Evolutionary conservation across 352 stramenopile genomes (phyloP), one percentile per base, ranked within the genome.

Genomic region (Globisporangium solare): DNA sequence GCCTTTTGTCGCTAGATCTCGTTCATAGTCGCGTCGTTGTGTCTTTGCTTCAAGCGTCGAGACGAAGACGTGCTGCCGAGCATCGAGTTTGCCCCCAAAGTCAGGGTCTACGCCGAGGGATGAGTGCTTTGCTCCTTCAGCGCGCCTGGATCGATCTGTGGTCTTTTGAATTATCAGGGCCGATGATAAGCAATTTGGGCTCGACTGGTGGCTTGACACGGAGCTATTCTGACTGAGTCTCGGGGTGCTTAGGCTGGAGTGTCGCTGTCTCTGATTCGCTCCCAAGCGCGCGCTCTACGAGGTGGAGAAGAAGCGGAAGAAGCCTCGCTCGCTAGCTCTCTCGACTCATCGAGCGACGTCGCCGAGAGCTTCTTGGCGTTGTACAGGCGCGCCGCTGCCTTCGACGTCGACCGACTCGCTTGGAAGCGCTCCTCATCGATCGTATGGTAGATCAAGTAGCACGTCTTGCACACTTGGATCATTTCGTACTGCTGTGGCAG

Each of bases 11-110:
- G 21, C 10, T 22, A 89, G 78, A 68, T 85, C 13, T 6, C 60
- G 14, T 88, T 84, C 54, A 52, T 87, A 7, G 2, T 84, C 11
- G 59, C 53, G 22, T 82, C 77, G 0, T 2, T 88, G 2, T 89
- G 78, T 41, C 68, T 92, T 15, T 87, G 81, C 56, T 78, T 87
- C 31, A 90, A 92, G 61, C 71, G 82, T 39, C 60, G 81, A 43
- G 79, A 92, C 46, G 67, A 87, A 61, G 82, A 89, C 47, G 79
- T 89, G 17, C 53, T 79, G n/a, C 82, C 82, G 1, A 40, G 60
- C 10, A 68, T 89, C 21, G 63, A 64, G n/a, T 88, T 87, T 60
- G 74, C 68, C 5, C 73, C 62, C 46, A 80, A 83, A 61, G 74
- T 82, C 31, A 69, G 69, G 57, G 60, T 85, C 17, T 61, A 83